Evolutionary conservation across 2,329 filamentous ascomycete genomes (phyloP).

Genomic region (Diaporthe vaccinii): DNA sequence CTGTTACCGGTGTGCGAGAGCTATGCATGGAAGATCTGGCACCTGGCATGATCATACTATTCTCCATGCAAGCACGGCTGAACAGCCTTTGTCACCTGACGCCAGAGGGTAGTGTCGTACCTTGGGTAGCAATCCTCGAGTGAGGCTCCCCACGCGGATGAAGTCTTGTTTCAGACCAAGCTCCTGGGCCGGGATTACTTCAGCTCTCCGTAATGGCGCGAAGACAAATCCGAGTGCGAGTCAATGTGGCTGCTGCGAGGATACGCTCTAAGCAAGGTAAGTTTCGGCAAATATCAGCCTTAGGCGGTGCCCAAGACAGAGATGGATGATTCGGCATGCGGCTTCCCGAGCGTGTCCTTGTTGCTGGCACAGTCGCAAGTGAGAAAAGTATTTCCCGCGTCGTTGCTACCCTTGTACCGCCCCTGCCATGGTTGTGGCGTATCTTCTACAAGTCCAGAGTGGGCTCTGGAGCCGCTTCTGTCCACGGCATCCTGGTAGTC

Average conservation of each 20-base stretch:
- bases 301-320: not conserved
- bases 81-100: not conserved
- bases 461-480: not conserved
- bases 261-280: not conserved
- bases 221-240: not conserved
- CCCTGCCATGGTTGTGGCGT: not conserved
- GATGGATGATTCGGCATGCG: not conserved
- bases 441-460: not conserved
- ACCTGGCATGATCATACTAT: not conserved
- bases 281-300: not conserved
- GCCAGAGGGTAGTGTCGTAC: not conserved
- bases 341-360: not conserved
- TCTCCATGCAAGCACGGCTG: not conserved
- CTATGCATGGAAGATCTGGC: not conserved
- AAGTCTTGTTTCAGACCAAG: not conserved
- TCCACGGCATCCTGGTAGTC: not conserved
- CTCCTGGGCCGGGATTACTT: not conserved
- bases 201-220: not conserved
- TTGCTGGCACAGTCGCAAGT: not conserved
- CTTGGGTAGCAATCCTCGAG: not conserved
- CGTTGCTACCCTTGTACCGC: too few relatives aligned
- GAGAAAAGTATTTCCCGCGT: not conserved
- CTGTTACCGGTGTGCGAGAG: constrained; percentile 13
- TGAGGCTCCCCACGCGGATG: not conserved
- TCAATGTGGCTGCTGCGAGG: not conserved